Conservation (phyloP, 2,329 filamentous ascomycete species). For the Trichophyton schoenleinii region DNA sequence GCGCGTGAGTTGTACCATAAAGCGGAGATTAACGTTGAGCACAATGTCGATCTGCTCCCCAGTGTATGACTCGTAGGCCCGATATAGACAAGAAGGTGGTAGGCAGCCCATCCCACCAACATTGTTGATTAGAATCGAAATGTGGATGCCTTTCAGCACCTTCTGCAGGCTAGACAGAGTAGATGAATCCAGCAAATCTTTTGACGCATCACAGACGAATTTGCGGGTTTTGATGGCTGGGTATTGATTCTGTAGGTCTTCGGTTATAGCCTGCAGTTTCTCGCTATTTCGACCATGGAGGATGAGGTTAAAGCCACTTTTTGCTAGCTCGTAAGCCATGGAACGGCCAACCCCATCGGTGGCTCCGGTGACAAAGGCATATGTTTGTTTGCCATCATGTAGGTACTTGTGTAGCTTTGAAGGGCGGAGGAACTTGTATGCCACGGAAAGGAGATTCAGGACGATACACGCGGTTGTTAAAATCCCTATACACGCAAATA, state of each 20-base stretch:
- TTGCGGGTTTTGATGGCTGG: constrained; percentile 30
- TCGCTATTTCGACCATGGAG: constrained; percentile 43
- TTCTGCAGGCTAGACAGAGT: constrained; percentile 13
- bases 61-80: constrained; percentile 26
- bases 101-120: constrained; percentile 33
- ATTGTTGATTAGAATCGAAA: constrained; percentile 48
- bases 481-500: constrained; percentile 7
- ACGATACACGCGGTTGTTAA: constrained; percentile 7
- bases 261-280: constrained; percentile 37
- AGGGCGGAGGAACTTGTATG: constrained; percentile 14
- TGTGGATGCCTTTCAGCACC: constrained; percentile 27
- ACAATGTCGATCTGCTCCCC: constrained; percentile 30
- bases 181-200: constrained; percentile 14
- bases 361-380: constrained; percentile 43
- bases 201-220: constrained; percentile 36
- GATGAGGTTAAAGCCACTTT: constrained; percentile 43
- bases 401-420: constrained; percentile 14
- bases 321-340: constrained; percentile 41
- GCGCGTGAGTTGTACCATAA: constrained; percentile 39
- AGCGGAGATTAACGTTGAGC: constrained; percentile 39
- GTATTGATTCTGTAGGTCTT: constrained; percentile 28
- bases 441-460: background rate
- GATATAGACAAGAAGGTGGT: constrained; percentile 19
- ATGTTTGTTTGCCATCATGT: constrained; percentile 20
- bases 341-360: constrained; percentile 44